Evolutionary conservation across 805 yeast species (phyloP), one percentile per base, ranked within the genome.

Genomic region (Schwanniomyces sp.): DNA sequence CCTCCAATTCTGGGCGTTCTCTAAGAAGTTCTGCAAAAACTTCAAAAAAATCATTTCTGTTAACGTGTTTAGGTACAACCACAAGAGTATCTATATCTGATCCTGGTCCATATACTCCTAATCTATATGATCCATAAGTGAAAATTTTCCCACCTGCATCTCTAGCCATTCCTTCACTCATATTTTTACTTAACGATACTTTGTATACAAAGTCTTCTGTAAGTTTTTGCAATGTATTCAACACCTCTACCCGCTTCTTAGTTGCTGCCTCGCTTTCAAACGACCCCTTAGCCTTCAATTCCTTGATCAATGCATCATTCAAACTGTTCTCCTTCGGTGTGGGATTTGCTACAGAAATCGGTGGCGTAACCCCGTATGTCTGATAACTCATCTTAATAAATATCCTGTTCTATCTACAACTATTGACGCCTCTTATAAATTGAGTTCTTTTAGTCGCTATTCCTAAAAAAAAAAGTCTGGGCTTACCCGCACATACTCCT

Each of bases 141-240:
- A 91, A 94, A n/a, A 94, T 82, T 64, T 94, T 94, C 32, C 99
- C 99, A 34, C 99, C 99, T 0, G 98, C 96, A 66, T 94, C 99
- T 47, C 74, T 79, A 0, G 98, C 96, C 97, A 94, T 91, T 2
- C 97, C 97, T 51, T 94, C 98, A 30, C 91, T 83, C 97, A 94
- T 91, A 61, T 92, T 91, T 61, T 87, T 91, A 51, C 77, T 81
- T 53, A 81, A 77, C 3, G 95, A 86, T 7, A 91, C 97, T 11
- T 70, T 79, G 58, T 81, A 87, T 1, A 94, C 99, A 68, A 92
- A 92, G 53, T 86, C 88, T 57, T 85, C 80, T 0, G 88, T 80
- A 57, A 94, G 60, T 52, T 81, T 76, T 63, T 94, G 98, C 52
- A 94, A 66, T 6, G 78, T 72, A 42, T 78, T 75, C 34, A 94